These are phyloP conservation scores for Trichoderma koningii DNA, from an alignment of 2,329 filamentous ascomycete genomes.

Conservation along the genomic window DNA sequence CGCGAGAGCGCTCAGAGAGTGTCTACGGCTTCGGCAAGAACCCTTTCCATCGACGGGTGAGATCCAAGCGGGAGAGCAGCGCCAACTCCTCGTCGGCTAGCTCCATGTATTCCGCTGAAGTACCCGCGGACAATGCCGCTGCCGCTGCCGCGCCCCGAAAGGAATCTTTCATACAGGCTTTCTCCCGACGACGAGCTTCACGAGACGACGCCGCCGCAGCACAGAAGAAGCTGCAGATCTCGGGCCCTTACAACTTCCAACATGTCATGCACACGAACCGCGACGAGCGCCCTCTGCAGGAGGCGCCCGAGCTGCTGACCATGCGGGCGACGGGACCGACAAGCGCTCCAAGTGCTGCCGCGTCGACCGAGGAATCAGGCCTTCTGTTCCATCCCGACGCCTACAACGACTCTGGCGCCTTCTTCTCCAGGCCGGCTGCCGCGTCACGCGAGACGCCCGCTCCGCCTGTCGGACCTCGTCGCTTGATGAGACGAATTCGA, in stretches of 20 bases:
- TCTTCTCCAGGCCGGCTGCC: slow-evolving; percentile 29
- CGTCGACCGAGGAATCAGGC: slow-evolving; percentile 42
- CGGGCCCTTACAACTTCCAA: slow-evolving; percentile 67
- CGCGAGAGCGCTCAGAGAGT: slow-evolving; percentile 58
- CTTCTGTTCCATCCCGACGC: slow-evolving; percentile 49
- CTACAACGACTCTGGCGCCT: slow-evolving; percentile 33
- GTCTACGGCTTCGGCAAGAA: slow-evolving; percentile 61
- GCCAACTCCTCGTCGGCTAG: slow-evolving; percentile 51
- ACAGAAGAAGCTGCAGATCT: slow-evolving; percentile 56
- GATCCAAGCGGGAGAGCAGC: slow-evolving; percentile 53
- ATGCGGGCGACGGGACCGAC: slow-evolving; percentile 31
- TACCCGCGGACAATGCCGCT: slow-evolving; percentile 39
- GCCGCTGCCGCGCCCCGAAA: slow-evolving; percentile 37
- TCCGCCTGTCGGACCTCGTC: slow-evolving; percentile 36
- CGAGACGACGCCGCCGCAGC: slow-evolving; percentile 38
- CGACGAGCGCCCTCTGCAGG: slow-evolving; percentile 45
- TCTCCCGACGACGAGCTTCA: slow-evolving; percentile 51
- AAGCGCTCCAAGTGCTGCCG: slow-evolving; percentile 27
- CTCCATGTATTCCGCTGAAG: slow-evolving; percentile 53
- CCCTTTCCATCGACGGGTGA: slow-evolving; percentile 58
- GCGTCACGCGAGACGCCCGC: slow-evolving; percentile 25
- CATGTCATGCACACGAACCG: slow-evolving; percentile 62
- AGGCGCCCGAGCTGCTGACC: slow-evolving; percentile 19
- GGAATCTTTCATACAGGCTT: slow-evolving; percentile 53
- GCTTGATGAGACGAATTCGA: slow-evolving; percentile 47